These are phyloP conservation scores for Jamesozyma gamospora DNA, from an alignment of 805 yeast genomes.

Conservation along the genomic window DNA sequence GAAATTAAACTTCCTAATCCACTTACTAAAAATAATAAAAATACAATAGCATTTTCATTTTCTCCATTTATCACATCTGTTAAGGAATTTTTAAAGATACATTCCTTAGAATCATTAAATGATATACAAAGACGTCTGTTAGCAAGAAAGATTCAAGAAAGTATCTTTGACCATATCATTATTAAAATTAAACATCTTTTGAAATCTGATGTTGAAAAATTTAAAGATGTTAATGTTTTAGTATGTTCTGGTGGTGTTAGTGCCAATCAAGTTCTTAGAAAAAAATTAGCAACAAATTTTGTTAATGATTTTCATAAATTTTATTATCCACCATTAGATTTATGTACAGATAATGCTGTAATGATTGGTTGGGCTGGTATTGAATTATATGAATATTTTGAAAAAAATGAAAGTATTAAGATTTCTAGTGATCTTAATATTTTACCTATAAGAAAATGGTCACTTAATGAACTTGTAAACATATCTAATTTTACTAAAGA, in stretches of 20 bases:
- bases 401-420: constrained; percentile 31
- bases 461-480: constrained; percentile 41
- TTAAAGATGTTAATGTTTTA: constrained; percentile 38
- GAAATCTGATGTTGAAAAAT: constrained; percentile 31
- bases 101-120: constrained; percentile 12
- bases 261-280: constrained; percentile 51
- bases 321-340: constrained; percentile 55
- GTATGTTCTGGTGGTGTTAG: constrained; percentile 95
- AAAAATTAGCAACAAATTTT: constrained; percentile 36
- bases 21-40: constrained; percentile 38
- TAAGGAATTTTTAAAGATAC: constrained; percentile 26
- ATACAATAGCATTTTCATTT: constrained; percentile 55
- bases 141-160: constrained; percentile 51
- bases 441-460: constrained; percentile 77
- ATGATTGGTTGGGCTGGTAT: constrained; percentile 99
- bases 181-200: constrained; percentile 48
- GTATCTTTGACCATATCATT: constrained; percentile 63
- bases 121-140: constrained; percentile 32
- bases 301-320: constrained; percentile 29
- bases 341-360: constrained; percentile 91
- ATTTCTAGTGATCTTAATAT: constrained; percentile 42
- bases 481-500: neutral
- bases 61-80: constrained; percentile 61
- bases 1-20: constrained; percentile 39
- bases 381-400: constrained; percentile 41